Evolutionary conservation across 495 filamentous ascomycete genomes (phyloP).

Genomic region (Xylaria intraflava): DNA sequence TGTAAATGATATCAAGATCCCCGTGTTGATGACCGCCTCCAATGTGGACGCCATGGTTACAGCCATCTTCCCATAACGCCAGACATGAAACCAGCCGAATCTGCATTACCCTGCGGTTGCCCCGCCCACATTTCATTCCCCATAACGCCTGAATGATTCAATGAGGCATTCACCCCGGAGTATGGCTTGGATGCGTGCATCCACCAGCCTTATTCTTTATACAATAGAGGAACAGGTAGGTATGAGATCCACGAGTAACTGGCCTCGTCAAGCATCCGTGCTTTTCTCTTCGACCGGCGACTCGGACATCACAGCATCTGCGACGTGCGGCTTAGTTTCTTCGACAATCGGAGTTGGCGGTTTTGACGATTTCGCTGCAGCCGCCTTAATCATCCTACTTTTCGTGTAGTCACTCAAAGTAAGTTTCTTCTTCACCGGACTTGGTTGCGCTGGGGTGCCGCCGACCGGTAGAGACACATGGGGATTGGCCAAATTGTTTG

Average conservation of each 20-base stretch:
- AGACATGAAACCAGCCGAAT: slow-evolving; percentile 1
- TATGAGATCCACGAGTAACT: not conserved
- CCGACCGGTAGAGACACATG: slow-evolving; percentile 41
- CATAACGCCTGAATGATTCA: slow-evolving; percentile 7
- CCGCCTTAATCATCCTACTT: slow-evolving; percentile 45
- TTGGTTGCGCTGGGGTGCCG: slow-evolving; percentile 43
- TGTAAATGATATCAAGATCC: not conserved
- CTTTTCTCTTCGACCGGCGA: slow-evolving; percentile 29
- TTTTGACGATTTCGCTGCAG: slow-evolving; percentile 30
- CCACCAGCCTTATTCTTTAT: not conserved
- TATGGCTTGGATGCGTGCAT: not conserved
- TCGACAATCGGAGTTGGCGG: slow-evolving; percentile 30
- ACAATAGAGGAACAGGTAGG: not conserved
- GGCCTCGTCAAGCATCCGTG: slow-evolving; percentile 12
- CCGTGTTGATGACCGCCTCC: not conserved
- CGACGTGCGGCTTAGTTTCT: slow-evolving; percentile 37
- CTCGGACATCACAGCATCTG: slow-evolving; percentile 23
- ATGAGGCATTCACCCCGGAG: not conserved
- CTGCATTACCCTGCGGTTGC: not conserved
- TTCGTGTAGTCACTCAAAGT: slow-evolving; percentile 67
- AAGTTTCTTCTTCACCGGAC: slow-evolving; percentile 63
- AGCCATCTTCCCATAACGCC: slow-evolving; percentile 8
- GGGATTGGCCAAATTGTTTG: slow-evolving; percentile 27
- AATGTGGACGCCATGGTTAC: slow-evolving; percentile 1
- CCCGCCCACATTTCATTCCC: not conserved